Evolutionary conservation across 2,329 filamentous ascomycete species (phyloP).

Genomic region (Curvularia verruculosa): DNA sequence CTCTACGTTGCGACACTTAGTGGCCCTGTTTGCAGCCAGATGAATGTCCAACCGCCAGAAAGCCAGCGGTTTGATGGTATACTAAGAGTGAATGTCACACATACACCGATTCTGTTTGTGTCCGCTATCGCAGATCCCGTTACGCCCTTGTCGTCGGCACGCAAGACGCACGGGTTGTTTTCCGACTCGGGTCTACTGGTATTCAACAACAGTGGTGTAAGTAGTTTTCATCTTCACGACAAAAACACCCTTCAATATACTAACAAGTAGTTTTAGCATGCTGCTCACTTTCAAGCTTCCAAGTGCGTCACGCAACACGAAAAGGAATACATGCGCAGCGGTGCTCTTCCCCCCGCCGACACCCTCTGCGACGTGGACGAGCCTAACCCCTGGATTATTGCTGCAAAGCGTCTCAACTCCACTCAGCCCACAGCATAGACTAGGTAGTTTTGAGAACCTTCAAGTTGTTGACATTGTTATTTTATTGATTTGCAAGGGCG

Average conservation of each 20-base stretch:
- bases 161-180: slow-evolving; percentile 38
- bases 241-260: too few species aligned
- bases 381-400: slow-evolving; percentile 21
- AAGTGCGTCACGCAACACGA: slow-evolving; percentile 19
- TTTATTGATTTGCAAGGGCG: not conserved
- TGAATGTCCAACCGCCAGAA: slow-evolving; percentile 22
- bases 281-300: slow-evolving; percentile 18
- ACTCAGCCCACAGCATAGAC: not conserved
- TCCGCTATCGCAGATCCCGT: slow-evolving; percentile 57
- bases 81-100: slow-evolving; percentile 10
- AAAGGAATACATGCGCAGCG: slow-evolving; percentile 22
- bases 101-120: slow-evolving; percentile 21
- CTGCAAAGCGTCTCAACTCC: not conserved
- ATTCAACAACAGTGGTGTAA: slow-evolving; percentile 38
- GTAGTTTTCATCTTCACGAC: not conserved
- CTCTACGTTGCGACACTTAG: slow-evolving; percentile 9
- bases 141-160: slow-evolving; percentile 55
- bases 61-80: slow-evolving; percentile 28
- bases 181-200: slow-evolving; percentile 53
- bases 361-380: slow-evolving; percentile 22
- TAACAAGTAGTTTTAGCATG: slow-evolving; percentile 7
- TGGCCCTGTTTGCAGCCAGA: slow-evolving; percentile 20
- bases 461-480: not conserved
- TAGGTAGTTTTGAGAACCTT: not conserved
- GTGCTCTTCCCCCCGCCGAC: slow-evolving; percentile 18